Evolutionary conservation across 2,329 filamentous ascomycete genomes (phyloP).

Genomic region (Akanthomyces dipterigenus): DNA sequence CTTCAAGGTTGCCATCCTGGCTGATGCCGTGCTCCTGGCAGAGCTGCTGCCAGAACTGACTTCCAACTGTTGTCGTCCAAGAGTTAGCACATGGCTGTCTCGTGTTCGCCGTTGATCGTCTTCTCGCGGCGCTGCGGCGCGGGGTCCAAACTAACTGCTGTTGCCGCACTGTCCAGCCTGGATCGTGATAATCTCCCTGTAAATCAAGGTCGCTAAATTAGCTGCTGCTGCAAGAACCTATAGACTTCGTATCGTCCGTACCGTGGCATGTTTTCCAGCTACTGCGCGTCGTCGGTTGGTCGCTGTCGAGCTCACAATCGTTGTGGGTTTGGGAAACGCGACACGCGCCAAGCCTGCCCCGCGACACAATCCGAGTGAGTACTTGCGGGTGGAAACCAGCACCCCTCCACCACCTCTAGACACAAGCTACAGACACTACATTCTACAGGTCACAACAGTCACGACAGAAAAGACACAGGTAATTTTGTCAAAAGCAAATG

Average conservation of each 20-base stretch:
- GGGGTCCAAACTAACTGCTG: conserved; percentile 65
- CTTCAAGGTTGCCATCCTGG: conserved; percentile 92
- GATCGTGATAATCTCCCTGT: conserved; percentile 96
- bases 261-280: conserved; percentile 21
- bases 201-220: conserved; percentile 1
- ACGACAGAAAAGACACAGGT: not conserved
- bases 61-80: conserved; percentile 70
- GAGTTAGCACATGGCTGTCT: not conserved
- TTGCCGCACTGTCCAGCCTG: conserved; percentile 99
- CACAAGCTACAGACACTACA: not conserved
- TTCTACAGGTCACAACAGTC: not conserved
- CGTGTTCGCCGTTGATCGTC: not conserved
- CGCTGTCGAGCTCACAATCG: not conserved
- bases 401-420: not conserved
- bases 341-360: conserved; percentile 6
- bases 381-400: not conserved
- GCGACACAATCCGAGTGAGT: conserved; percentile 1
- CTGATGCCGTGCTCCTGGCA: conserved; percentile 98
- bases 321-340: conserved; percentile 8
- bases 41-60: conserved; percentile 98
- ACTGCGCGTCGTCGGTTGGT: not conserved
- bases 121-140: not conserved
- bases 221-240: not conserved
- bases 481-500: not conserved
- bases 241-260: conserved; percentile 4